Percentiles rank a stretch among this genome's conserved stretches.
Evolutionary conservation across 306 rosid species (phyloP).

Genomic region (Castanea crenata): DNA sequence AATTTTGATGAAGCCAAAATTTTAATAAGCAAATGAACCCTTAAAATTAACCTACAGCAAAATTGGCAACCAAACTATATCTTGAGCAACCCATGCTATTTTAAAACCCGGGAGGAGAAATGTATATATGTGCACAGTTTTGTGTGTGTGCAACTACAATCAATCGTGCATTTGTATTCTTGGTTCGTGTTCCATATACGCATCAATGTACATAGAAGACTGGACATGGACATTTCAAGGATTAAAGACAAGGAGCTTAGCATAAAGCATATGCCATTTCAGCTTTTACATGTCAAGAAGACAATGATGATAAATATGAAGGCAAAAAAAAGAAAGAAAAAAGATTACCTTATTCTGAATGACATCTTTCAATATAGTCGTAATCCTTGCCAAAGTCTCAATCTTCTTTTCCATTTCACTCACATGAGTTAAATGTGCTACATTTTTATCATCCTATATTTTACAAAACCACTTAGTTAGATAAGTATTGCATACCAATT

Average conservation of each 20-base stretch:
- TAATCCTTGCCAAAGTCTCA: constrained; percentile 77
- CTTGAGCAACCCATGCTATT: background rate
- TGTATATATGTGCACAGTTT: background rate
- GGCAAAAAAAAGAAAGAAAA: background rate
- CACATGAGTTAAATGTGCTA: constrained; percentile 88
- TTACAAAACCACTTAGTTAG: constrained; percentile 13
- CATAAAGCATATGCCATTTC: background rate
- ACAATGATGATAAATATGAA: background rate
- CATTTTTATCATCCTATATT: constrained; percentile 85
- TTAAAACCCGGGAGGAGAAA: background rate
- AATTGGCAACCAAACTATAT: background rate
- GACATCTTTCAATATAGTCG: constrained; percentile 85
- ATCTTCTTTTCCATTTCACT: constrained; percentile 96
- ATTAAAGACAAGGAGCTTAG: background rate
- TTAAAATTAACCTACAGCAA: background rate
- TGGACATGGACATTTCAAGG: background rate
- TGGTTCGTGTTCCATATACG: background rate
- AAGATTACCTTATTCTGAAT: constrained; percentile 86
- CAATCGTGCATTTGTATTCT: background rate
- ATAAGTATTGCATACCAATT: background rate
- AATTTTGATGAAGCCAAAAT: background rate
- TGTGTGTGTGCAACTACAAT: background rate
- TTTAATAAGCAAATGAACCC: background rate
- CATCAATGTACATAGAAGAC: background rate
- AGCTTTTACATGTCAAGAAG: constrained; percentile 1